Conservation (phyloP, 2,329 filamentous ascomycete species). For the Ilyonectria robusta region DNA sequence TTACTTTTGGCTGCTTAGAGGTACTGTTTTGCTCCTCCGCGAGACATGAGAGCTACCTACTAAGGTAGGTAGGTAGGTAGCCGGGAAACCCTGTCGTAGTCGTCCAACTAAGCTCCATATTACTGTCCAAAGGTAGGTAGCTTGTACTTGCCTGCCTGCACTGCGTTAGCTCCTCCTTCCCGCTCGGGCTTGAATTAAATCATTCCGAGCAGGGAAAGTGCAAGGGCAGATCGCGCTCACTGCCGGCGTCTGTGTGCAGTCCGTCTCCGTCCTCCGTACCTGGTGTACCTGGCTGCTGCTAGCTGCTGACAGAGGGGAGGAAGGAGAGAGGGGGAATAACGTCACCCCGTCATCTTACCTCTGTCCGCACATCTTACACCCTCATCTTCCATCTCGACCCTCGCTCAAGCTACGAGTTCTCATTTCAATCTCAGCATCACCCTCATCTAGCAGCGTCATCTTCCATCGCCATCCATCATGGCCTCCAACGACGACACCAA, state of each 20-base stretch:
- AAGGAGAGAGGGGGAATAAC: background rate
- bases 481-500: background rate
- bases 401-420: background rate
- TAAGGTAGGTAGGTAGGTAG: too few relatives aligned
- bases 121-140: background rate
- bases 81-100: background rate
- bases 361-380: background rate
- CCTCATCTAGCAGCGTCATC: background rate
- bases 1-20: background rate
- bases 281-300: background rate
- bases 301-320: background rate
- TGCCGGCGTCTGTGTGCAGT: background rate
- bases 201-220: background rate
- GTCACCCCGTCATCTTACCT: background rate
- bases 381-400: background rate
- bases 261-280: background rate
- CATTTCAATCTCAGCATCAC: background rate
- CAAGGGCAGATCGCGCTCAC: background rate
- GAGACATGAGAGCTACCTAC: background rate
- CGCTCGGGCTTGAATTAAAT: background rate
- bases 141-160: background rate
- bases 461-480: background rate
- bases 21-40: background rate
- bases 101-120: background rate
- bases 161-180: constrained; percentile 1